Percentiles rank a stretch among this genome's conserved stretches.
Conservation (phyloP, 768 basidiomycete species). For the Tubosaeta brunneosetosa region DNA sequence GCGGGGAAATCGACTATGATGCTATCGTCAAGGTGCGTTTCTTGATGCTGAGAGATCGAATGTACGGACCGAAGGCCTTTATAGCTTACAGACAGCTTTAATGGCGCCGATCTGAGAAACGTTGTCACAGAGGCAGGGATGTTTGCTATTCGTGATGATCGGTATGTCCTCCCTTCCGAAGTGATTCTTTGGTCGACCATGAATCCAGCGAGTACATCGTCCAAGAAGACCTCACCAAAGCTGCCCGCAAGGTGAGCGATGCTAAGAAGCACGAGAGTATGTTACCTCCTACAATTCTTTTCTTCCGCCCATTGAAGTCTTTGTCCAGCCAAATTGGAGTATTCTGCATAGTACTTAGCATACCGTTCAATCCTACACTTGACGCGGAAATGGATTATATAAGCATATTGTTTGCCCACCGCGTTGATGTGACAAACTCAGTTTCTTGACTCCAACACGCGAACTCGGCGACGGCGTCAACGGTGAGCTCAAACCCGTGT, state of each 20-base stretch:
- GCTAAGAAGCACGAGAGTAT: constrained; percentile 97
- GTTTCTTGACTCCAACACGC: background rate
- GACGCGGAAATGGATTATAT: constrained; percentile 4
- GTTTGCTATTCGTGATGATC: constrained; percentile 97
- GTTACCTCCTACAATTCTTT: constrained; percentile 24
- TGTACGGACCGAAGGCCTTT: constrained; percentile 4
- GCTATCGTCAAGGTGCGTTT: constrained; percentile 85
- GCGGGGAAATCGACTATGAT: constrained; percentile 94
- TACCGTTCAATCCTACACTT: constrained; percentile 6
- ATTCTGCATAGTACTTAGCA: constrained; percentile 35
- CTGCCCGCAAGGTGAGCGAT: constrained; percentile 90
- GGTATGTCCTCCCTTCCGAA: constrained; percentile 41
- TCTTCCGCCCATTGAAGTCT: background rate
- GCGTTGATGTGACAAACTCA: background rate
- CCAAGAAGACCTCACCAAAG: constrained; percentile 96
- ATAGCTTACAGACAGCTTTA: constrained; percentile 85
- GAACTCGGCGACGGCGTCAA: background rate
- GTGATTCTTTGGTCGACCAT: constrained; percentile 1
- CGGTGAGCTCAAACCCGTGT: constrained; percentile 6
- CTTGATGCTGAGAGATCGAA: background rate
- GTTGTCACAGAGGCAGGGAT: constrained; percentile 95
- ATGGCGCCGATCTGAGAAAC: constrained; percentile 94
- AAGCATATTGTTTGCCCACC: background rate
- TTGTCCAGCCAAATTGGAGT: constrained; percentile 39
- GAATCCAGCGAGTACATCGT: constrained; percentile 71